These are phyloP conservation scores for Fomitopsis betulina DNA, from an alignment of 1,284 basidiomycete species.

Conservation along the genomic window DNA sequence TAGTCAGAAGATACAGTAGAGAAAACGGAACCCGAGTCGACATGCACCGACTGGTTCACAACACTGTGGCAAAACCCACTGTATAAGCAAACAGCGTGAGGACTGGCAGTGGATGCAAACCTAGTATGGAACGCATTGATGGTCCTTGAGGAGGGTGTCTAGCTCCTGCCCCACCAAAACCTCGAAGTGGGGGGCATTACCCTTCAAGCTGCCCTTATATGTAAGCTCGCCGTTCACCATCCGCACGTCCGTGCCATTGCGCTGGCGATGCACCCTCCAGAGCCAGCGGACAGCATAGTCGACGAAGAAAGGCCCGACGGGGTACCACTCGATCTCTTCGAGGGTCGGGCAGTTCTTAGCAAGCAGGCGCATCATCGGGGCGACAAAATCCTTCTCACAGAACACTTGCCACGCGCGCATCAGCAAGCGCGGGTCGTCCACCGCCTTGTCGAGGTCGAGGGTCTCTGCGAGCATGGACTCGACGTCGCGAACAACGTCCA, in stretches of 20 bases:
- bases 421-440: slow-evolving; percentile 1
- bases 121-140: neutral
- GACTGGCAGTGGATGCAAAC: neutral
- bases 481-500: neutral
- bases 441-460: neutral
- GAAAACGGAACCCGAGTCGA: no score
- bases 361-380: slow-evolving; percentile 2
- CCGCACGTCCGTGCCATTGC: neutral
- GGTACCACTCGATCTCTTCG: slow-evolving; percentile 17
- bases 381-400: slow-evolving; percentile 1
- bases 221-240: neutral
- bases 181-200: neutral
- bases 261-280: slow-evolving; percentile 4
- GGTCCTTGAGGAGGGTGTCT: neutral
- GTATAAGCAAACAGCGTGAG: neutral
- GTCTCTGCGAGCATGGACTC: neutral
- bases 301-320: neutral
- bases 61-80: no score
- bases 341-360: slow-evolving; percentile 11
- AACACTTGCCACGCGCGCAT: slow-evolving; percentile 10
- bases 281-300: slow-evolving; percentile 2
- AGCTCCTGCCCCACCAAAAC: slow-evolving; percentile 9
- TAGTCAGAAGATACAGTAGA: no score
- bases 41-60: no score
- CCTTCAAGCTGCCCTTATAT: neutral